A percentile compares a stretch with the other conserved stretches of the same genome.
Evolutionary conservation across 176 grass and related monocot species (phyloP).

Genomic region (Cymbopogon citratus): DNA sequence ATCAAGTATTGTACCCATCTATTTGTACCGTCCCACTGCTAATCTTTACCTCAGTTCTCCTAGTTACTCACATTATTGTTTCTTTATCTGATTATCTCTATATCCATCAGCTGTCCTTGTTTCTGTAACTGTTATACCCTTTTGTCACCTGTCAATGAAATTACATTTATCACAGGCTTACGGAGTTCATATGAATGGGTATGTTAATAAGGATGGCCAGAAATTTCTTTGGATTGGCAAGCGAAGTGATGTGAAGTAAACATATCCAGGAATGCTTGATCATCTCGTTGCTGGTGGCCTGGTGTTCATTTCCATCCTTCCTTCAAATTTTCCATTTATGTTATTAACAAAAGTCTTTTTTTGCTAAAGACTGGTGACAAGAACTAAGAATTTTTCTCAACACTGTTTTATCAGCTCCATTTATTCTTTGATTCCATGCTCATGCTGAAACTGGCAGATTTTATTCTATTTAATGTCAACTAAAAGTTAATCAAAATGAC

Average conservation of each 20-base stretch:
- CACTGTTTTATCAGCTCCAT: background rate
- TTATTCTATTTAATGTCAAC: too few relatives aligned
- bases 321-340: background rate
- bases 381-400: background rate
- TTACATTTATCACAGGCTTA: slow-evolving; percentile 53
- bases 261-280: slow-evolving; percentile 91
- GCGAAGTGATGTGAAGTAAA: slow-evolving; percentile 75
- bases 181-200: slow-evolving; percentile 93
- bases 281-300: slow-evolving; percentile 92
- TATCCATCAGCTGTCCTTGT: background rate
- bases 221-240: slow-evolving; percentile 84
- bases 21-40: background rate
- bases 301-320: slow-evolving; percentile 34
- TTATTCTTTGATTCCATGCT: background rate
- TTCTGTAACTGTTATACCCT: background rate
- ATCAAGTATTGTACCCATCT: background rate
- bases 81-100: background rate
- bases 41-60: background rate
- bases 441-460: too few relatives aligned
- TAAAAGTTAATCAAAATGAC: too few relatives aligned
- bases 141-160: background rate
- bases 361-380: background rate
- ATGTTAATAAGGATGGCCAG: slow-evolving; percentile 56
- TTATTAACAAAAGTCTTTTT: background rate
- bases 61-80: background rate